A percentile compares a stretch with the other conserved stretches of the same genome.
phyloP scores from a whole-genome alignment of 75 land plant species.

The Cunninghamia lanceolata region DNA sequence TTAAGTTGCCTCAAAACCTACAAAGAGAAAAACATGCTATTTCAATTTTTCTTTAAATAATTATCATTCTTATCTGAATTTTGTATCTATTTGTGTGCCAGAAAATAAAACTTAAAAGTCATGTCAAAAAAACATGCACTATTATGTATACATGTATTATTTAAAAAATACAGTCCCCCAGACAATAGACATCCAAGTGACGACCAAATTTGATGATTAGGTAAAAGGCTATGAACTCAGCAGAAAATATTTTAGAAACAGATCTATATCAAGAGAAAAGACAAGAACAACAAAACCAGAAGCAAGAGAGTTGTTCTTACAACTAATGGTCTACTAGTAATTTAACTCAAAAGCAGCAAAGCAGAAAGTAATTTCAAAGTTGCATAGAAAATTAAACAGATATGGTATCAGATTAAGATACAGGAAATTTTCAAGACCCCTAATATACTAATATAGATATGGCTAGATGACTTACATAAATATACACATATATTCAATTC shows the following conservation, averaged over 20 bases:
- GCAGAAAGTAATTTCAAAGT: no score
- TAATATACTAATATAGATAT: no score
- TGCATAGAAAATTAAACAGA: no score
- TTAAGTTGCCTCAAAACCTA: conserved; percentile 90
- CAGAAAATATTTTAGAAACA: no score
- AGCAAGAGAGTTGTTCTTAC: not conserved
- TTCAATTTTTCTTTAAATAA: not conserved
- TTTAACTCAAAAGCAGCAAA: no score
- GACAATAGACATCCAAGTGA: not conserved
- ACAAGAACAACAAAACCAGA: not conserved
- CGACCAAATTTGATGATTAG: not conserved
- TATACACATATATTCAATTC: no score
- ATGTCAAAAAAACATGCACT: not conserved
- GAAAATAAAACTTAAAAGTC: not conserved
- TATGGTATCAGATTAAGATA: no score
- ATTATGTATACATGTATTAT: not conserved
- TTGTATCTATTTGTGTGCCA: not conserved
- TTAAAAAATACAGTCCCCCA: not conserved
- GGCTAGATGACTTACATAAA: no score
- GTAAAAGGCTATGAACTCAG: not conserved
- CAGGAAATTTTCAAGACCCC: no score
- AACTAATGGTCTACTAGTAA: not conserved
- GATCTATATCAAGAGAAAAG: not conserved
- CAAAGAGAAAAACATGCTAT: not conserved
- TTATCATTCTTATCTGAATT: not conserved